Percentiles rank a stretch among this genome's conserved stretches.
These are phyloP conservation scores for Botrytis hyacinthi DNA, from an alignment of 2,329 filamentous ascomycete species.

Conservation along the genomic window DNA sequence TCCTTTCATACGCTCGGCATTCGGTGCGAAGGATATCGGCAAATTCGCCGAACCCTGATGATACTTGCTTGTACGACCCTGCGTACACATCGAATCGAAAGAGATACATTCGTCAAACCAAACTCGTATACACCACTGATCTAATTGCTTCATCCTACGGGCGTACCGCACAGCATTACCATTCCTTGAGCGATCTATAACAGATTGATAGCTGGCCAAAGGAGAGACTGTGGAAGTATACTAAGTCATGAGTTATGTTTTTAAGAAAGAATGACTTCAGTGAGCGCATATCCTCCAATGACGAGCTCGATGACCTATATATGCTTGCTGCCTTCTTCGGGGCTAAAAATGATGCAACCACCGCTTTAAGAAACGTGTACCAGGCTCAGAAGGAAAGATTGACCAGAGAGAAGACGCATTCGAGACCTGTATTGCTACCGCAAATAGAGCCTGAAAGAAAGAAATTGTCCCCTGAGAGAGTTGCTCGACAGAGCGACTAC, in stretches of 20 bases:
- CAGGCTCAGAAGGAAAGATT: not conserved
- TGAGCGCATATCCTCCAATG: not conserved
- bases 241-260: not conserved
- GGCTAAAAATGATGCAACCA: not conserved
- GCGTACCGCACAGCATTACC: not conserved
- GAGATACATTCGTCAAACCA: not conserved
- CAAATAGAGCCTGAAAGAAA: not conserved
- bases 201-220: not conserved
- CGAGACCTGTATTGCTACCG: not conserved
- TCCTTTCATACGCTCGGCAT: not conserved
- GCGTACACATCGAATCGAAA: not conserved
- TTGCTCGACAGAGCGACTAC: not conserved
- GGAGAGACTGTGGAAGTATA: not conserved
- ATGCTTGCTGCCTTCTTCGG: not conserved
- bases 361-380: not conserved
- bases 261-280: not conserved
- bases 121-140: not conserved
- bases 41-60: not conserved
- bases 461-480: not conserved
- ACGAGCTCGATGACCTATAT: not conserved
- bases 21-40: not conserved
- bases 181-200: not conserved
- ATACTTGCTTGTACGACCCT: not conserved
- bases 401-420: not conserved
- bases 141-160: not conserved